These are phyloP conservation scores for Fonsecaea pugnacius DNA, from an alignment of 2,329 filamentous ascomycete species.

Conservation along the genomic window DNA sequence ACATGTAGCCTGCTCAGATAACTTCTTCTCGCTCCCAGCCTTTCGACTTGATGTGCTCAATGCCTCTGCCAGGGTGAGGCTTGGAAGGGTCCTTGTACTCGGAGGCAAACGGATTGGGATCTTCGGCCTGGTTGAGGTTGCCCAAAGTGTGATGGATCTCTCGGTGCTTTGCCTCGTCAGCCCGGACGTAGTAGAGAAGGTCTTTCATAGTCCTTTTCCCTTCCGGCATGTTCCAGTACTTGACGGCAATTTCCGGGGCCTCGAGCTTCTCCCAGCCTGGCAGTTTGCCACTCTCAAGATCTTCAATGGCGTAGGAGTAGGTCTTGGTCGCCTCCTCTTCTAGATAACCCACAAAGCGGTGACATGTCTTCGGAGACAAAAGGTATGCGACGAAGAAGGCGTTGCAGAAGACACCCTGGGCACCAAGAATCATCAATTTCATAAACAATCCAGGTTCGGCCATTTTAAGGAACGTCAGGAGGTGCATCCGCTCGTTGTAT, in stretches of 20 bases:
- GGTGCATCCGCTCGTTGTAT: conserved; percentile 93
- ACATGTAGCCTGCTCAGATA: conserved; percentile 50
- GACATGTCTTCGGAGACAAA: conserved; percentile 80
- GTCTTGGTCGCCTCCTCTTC: conserved; percentile 97
- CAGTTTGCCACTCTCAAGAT: conserved; percentile 81
- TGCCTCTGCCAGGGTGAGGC: conserved; percentile 72
- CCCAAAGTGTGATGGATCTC: conserved; percentile 95
- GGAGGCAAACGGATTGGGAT: conserved; percentile 91
- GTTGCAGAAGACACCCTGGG: conserved; percentile 97
- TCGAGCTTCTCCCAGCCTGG: conserved; percentile 78
- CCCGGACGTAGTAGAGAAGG: conserved; percentile 82
- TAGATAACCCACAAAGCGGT: conserved; percentile 94
- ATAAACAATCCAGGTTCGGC: conserved; percentile 85
- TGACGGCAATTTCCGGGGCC: conserved; percentile 85
- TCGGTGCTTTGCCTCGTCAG: conserved; percentile 86
- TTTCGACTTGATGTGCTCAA: conserved; percentile 65
- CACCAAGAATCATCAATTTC: conserved; percentile 86
- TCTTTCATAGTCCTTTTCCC: conserved; percentile 81
- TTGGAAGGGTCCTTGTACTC: conserved; percentile 72
- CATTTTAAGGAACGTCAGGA: conserved; percentile 91
- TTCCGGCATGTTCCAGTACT: conserved; percentile 95
- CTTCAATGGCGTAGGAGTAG: conserved; percentile 85
- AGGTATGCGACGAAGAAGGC: conserved; percentile 88
- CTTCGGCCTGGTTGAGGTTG: conserved; percentile 80
- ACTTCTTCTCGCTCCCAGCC: conserved; percentile 88